Evolutionary conservation across 805 yeast genomes (phyloP), one percentile per base, ranked within the genome.

Genomic region (Metschnikowia noctiluminum): DNA sequence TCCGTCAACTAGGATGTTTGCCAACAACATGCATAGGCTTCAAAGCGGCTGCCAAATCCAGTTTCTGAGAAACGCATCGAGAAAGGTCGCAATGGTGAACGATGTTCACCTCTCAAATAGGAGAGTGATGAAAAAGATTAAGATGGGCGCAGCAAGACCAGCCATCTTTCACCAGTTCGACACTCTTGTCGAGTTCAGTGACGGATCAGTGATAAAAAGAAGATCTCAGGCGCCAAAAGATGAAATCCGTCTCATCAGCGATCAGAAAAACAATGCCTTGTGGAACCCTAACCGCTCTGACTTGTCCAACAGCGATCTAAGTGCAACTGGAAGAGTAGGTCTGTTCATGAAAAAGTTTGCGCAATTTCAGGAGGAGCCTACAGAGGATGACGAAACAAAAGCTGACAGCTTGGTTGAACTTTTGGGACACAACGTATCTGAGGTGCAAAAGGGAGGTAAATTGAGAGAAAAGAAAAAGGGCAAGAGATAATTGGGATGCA

Each of bases 201-300:
- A 94, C 65, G 99, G 99, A 1, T 87, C 97, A 30, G 96, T 96
- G 1, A 75, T 90, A 32, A 74, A 73, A 34, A 80, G 99, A 68
- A 79, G 87, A 59, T 82, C 96, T 0, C 96, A 87, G 55, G 89
- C 82, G 51, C 99, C 99, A 10, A 87, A 89, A 60, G 84, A 80
- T 45, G 97, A 94, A 62, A 74, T 88, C 60, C 77, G 94, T 64
- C 81, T 89, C 80, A 80, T 94, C 58, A 81, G 83, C 45, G 99
- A 94, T 68, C 96, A 87, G 75, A 82, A 96, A 69, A 88, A 87
- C 61, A 83, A 81, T 60, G 82, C 90, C 34, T 67, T 87, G 47
- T 94, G 97, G 97, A 94, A 94, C 68, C 89, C 90, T 45, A 80
- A 87, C 53, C 82, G 91, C 69, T 80, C 87, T 21, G 94, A 89